phyloP scores from a whole-genome alignment of 306 rosid genomes.

The Urtica urens region DNA sequence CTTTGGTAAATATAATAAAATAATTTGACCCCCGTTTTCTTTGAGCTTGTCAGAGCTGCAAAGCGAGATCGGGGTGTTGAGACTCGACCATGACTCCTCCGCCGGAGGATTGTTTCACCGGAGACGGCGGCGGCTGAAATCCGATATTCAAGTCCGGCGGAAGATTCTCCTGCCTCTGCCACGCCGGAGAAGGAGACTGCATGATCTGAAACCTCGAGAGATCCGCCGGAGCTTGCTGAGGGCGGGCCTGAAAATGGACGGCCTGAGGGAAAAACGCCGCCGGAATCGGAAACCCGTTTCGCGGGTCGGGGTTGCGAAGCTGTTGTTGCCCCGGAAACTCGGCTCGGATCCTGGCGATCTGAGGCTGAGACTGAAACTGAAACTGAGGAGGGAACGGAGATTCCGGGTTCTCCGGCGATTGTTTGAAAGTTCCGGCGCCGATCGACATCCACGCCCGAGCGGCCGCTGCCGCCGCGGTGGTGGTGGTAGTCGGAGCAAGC shows the following conservation, averaged over 20 bases:
- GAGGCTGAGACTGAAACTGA: slow-evolving; percentile 60
- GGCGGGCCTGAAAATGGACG: slow-evolving; percentile 48
- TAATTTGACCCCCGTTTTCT: too few relatives aligned
- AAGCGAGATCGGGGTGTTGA: slow-evolving; percentile 97
- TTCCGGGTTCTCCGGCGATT: slow-evolving; percentile 52
- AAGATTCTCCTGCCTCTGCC: slow-evolving; percentile 70
- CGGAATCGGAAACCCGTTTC: slow-evolving; percentile 50
- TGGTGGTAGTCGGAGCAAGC: too few relatives aligned
- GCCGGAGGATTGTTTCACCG: slow-evolving; percentile 79
- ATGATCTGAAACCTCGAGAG: slow-evolving; percentile 69
- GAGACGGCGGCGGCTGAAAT: slow-evolving; percentile 88
- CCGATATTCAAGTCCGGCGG: slow-evolving; percentile 98
- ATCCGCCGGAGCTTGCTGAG: slow-evolving; percentile 66
- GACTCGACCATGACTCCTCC: slow-evolving; percentile 77
- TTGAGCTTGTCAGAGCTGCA: slow-evolving; percentile 94
- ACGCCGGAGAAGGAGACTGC: slow-evolving; percentile 55
- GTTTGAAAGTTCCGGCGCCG: slow-evolving; percentile 85
- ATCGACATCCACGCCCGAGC: slow-evolving; percentile 99
- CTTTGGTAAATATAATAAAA: too few relatives aligned
- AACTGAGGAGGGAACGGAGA: slow-evolving; percentile 61
- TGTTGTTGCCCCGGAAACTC: slow-evolving; percentile 53
- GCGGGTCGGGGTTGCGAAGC: slow-evolving; percentile 50
- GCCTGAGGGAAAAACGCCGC: slow-evolving; percentile 48
- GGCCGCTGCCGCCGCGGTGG: slow-evolving; percentile 79
- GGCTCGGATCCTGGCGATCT: slow-evolving; percentile 39